Percentiles rank a stretch among this genome's conserved stretches.
These are phyloP conservation scores for Rhodotorula glutinis DNA, from an alignment of 1,284 basidiomycete genomes.

Conservation along the genomic window DNA sequence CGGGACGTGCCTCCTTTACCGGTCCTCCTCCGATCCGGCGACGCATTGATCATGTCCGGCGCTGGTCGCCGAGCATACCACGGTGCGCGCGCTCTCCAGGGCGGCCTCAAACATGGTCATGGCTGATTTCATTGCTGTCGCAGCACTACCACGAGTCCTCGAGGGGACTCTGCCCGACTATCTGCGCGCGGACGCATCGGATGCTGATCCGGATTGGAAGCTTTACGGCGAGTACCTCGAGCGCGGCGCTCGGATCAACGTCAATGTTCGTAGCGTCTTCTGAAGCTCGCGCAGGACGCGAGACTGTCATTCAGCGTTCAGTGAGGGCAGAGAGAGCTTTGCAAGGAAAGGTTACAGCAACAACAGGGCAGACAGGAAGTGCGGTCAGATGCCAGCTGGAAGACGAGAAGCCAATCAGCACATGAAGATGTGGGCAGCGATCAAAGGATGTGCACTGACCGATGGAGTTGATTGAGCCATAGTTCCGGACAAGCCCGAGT, in stretches of 20 bases:
- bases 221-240: slow-evolving; percentile 62
- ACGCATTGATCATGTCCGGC: slow-evolving; percentile 88
- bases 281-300: background rate
- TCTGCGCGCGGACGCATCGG: slow-evolving; percentile 10
- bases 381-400: background rate
- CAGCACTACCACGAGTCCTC: slow-evolving; percentile 81
- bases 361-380: background rate
- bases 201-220: slow-evolving; percentile 50
- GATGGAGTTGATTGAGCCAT: slow-evolving; percentile 22
- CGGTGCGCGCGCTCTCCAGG: slow-evolving; percentile 57
- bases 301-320: too few species aligned
- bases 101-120: too few species aligned
- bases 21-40: slow-evolving; percentile 78
- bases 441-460: too few species aligned
- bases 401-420: background rate
- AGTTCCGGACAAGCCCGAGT: slow-evolving; percentile 3
- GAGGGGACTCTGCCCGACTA: slow-evolving; percentile 65
- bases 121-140: background rate
- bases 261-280: slow-evolving; percentile 79
- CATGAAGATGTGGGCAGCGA: too few species aligned
- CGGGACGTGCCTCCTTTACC: slow-evolving; percentile 71
- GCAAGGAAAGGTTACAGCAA: background rate
- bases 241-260: slow-evolving; percentile 68
- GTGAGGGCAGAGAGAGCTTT: too few species aligned
- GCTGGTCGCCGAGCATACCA: slow-evolving; percentile 74